Conservation (phyloP, 1,139 yeast genomes). For the Yamadazyma mexicana region DNA sequence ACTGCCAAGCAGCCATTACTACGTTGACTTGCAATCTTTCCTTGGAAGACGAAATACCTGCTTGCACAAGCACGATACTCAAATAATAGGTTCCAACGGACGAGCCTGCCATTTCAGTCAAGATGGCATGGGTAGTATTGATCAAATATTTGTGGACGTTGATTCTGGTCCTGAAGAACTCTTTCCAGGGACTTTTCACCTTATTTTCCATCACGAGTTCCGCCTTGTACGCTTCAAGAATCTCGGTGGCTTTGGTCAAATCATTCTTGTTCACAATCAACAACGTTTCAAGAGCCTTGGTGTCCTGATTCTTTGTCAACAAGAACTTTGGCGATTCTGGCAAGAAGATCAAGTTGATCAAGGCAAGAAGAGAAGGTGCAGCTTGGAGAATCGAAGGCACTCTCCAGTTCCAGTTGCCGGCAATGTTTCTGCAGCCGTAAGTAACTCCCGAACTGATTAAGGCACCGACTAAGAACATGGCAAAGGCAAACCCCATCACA, state of each 20-base stretch:
- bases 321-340: constrained; percentile 20
- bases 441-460: constrained; percentile 15
- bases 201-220: background rate
- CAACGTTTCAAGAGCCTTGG: constrained; percentile 13
- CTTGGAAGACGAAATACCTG: constrained; percentile 13
- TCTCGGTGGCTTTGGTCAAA: constrained; percentile 1
- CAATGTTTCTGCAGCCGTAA: constrained; percentile 13
- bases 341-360: constrained; percentile 12
- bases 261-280: constrained; percentile 9
- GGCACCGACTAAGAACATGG: constrained; percentile 14
- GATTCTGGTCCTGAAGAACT: constrained; percentile 11
- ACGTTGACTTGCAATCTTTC: constrained; percentile 15
- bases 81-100: constrained; percentile 18
- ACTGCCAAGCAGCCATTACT: constrained; percentile 15
- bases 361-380: constrained; percentile 12
- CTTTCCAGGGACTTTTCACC: constrained; percentile 12
- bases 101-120: constrained; percentile 19
- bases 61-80: constrained; percentile 13
- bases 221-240: constrained; percentile 6
- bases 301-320: constrained; percentile 11
- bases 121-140: constrained; percentile 14
- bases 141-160: constrained; percentile 13
- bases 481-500: constrained; percentile 15
- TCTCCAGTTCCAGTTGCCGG: constrained; percentile 20
- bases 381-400: constrained; percentile 18